Evolutionary conservation across 495 filamentous ascomycete genomes (phyloP).

Genomic region (Cercophora scortea): DNA sequence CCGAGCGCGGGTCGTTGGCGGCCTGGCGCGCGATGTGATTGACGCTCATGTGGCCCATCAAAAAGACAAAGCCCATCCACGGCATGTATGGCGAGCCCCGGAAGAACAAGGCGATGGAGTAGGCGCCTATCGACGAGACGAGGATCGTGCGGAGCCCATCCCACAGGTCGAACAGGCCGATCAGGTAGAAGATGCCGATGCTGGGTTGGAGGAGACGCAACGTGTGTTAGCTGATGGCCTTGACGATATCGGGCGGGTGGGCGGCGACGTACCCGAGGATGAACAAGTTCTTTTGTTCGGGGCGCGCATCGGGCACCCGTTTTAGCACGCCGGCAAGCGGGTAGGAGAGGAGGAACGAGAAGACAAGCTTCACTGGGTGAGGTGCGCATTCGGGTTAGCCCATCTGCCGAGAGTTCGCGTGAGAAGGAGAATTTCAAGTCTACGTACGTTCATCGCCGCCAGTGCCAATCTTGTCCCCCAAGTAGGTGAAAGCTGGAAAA

Average conservation of each 20-base stretch:
- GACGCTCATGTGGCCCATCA: conserved; percentile 93
- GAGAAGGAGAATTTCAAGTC: not conserved
- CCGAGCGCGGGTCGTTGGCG: conserved; percentile 47
- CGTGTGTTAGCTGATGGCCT: conserved; percentile 9
- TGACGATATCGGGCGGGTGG: too few relatives aligned
- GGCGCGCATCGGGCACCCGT: conserved; percentile 76
- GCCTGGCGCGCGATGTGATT: conserved; percentile 80
- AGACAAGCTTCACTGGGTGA: conserved; percentile 78
- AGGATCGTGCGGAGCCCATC: conserved; percentile 70
- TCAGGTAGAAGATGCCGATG: conserved; percentile 76
- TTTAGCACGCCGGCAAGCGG: conserved; percentile 85
- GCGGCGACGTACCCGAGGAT: conserved; percentile 54
- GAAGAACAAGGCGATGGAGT: conserved; percentile 75
- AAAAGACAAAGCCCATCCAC: conserved; percentile 88
- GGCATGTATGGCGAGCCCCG: conserved; percentile 89
- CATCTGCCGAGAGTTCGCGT: not conserved
- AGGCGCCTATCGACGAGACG: conserved; percentile 70
- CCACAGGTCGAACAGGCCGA: conserved; percentile 96
- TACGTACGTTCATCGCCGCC: conserved; percentile 84
- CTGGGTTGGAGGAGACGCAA: not conserved
- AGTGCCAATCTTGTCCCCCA: conserved; percentile 58
- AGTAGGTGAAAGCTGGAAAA: conserved; percentile 62
- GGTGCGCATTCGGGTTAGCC: conserved; percentile 1
- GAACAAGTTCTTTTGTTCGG: conserved; percentile 85
- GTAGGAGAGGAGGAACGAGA: conserved; percentile 87